Conservation (phyloP, 768 basidiomycete genomes). For the Tulasnella sp. region DNA sequence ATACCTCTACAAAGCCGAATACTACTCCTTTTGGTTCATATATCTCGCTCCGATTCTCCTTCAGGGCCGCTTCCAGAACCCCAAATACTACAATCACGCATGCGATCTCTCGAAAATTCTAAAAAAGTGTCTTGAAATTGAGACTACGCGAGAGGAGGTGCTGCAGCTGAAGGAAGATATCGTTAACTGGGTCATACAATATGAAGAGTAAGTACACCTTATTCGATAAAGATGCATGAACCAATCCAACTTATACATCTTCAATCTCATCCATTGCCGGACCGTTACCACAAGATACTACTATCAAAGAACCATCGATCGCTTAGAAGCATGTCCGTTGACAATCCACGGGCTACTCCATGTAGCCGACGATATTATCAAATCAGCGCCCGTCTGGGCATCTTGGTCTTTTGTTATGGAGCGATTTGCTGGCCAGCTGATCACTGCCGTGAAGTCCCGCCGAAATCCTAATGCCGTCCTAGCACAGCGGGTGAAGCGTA, state of each 20-base stretch:
- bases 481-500: slow-evolving; percentile 21
- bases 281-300: slow-evolving; percentile 20
- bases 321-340: slow-evolving; percentile 24
- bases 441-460: slow-evolving; percentile 19
- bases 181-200: slow-evolving; percentile 19
- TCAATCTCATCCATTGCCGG: no score
- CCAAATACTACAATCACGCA: slow-evolving; percentile 2
- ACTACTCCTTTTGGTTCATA: slow-evolving; percentile 4
- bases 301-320: slow-evolving; percentile 23
- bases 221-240: not conserved
- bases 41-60: slow-evolving; percentile 12
- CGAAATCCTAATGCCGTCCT: slow-evolving; percentile 24
- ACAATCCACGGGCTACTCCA: slow-evolving; percentile 29
- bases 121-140: not conserved
- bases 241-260: not conserved
- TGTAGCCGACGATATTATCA: slow-evolving; percentile 24
- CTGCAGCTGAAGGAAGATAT: not conserved
- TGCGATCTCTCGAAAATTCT: not conserved
- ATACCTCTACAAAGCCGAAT: not conserved
- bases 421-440: slow-evolving; percentile 20
- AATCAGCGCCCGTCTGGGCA: slow-evolving; percentile 26
- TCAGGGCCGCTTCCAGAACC: not conserved
- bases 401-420: slow-evolving; percentile 31
- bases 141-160: not conserved
- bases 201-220: slow-evolving; percentile 27